Evolutionary conservation across 306 rosid species (phyloP), one percentile per base, ranked within the genome.

Genomic region (Vicia villosa): DNA sequence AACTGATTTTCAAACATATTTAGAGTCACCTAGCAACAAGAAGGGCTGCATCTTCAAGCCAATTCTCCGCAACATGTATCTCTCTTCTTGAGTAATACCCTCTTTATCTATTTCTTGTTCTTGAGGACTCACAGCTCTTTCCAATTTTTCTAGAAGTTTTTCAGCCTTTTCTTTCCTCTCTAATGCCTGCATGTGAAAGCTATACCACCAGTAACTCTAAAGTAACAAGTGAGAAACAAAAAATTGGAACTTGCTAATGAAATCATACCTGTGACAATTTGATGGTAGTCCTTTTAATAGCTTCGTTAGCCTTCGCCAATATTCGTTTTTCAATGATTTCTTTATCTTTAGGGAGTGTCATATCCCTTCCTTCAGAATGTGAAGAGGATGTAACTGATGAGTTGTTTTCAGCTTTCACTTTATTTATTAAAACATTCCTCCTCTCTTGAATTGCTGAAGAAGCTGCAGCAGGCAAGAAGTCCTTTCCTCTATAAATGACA

Each of bases 21-120:
- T 58, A 41, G 43, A 80, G 86, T 84, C 82, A 94, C 99, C 99
- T 82, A 90, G 63, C 69, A 90, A 83, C 57, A 94, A 82, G 91
- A 94, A 94, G 67, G 99, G 87, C 55, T 74, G 75, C 97, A 91
- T 91, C 83, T 85, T 90, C 87, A 94, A 75, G 74, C 91, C 99
- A 64, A 94, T 77, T 86, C 81, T 94, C 84, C 89, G 82, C 77
- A 94, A 83, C 98, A 94, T 94, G 75, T 81, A 84, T 79, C 85
- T 90, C 81, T 94, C 97, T 70, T 88, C 97, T 79, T 84, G 49
- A 59, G 89, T 85, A 73, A 94, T 87, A 76, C 94, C 92, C 86
- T 88, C 98, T 84, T 83, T 88, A 84, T 88, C 97, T 70, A 80
- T 79, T 81, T 86, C 96, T 56, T 80, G 83, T 78, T 84, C 84